Percentiles rank a stretch among this genome's conserved stretches.
Conservation (phyloP, 129 eudicot genomes). For the Sambucus nigra region DNA sequence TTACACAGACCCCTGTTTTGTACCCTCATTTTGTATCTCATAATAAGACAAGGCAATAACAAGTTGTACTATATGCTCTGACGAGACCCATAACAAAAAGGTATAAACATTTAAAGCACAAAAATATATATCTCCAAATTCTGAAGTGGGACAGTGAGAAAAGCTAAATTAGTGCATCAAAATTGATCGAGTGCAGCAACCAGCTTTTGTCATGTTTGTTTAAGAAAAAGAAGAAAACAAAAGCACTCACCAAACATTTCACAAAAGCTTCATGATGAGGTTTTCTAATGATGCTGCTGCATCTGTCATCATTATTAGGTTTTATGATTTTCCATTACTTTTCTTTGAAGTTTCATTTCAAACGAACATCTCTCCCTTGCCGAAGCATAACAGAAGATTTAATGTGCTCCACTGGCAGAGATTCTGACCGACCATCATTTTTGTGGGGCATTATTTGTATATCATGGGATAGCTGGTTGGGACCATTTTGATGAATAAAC, state of each 20-base stretch:
- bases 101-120: background rate
- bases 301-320: conserved; percentile 43
- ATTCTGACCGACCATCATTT: background rate
- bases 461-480: background rate
- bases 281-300: conserved; percentile 52
- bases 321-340: conserved; percentile 29
- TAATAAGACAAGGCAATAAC: too few species aligned
- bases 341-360: conserved; percentile 32
- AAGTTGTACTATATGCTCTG: too few species aligned
- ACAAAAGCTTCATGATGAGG: conserved; percentile 42
- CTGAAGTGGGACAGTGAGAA: conserved; percentile 9
- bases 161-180: conserved; percentile 18
- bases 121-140: conserved; percentile 14
- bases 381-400: background rate
- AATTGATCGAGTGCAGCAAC: conserved; percentile 17
- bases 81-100: too few species aligned
- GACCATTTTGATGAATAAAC: background rate
- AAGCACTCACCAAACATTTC: conserved; percentile 9
- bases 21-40: too few species aligned
- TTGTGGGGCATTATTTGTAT: background rate
- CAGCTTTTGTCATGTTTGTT: conserved; percentile 10
- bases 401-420: background rate
- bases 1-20: too few species aligned
- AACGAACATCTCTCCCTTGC: background rate
- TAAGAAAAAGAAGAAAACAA: conserved; percentile 10